Base-by-base conservation (phyloP, 495 filamentous ascomycete species). In the Aspergillus asperescens region DNA sequence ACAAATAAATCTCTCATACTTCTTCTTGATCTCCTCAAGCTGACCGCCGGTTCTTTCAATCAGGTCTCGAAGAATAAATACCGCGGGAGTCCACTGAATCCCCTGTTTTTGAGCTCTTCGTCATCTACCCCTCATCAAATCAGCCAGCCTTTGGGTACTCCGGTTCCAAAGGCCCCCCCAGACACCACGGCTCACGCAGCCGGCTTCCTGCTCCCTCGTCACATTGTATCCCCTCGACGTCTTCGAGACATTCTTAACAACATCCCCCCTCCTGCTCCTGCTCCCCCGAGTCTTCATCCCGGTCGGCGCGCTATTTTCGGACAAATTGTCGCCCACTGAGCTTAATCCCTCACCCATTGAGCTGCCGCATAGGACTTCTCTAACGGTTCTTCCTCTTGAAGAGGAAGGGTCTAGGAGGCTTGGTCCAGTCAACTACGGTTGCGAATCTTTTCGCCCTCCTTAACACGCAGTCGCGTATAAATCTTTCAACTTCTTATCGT, bases 351-450 rank as follows among this genome's bases (percentile, higher is more conserved):
- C 77, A 74, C 71, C 68, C 68, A 69, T 79, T 81, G 87, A 92
- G 87, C 90, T 94, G 90, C 90, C 90, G 90, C 90, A 96, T 96
- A 96, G 88, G 86, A 90, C 82, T 84, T 79, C 81, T 86, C 84
- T 80, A 83, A 79, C 81, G 85, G 83, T 90, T 92, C 90, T 96
- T 94, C 90, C 89, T 91, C 90, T 93, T 74, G 72, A 70, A 58
- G 88, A 85, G 89, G 89, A 88, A 90, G 89, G 88, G 86, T 92
- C 87, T 83, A 84, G 83, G 81, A 86, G 85, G 81, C 84, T 83
- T 84, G 81, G 85, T 82, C 84, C 85, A 84, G 81, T 85, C 81
- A 80, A 80, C 76, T 76, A 84, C 76, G 87, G 85, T 81, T 85
- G 84, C 78, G 87, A 89, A 74, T 82, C 81, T 70, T 92, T 87